Conservation (phyloP, 345 rosid genomes). For the Arabidopsis suecica region DNA sequence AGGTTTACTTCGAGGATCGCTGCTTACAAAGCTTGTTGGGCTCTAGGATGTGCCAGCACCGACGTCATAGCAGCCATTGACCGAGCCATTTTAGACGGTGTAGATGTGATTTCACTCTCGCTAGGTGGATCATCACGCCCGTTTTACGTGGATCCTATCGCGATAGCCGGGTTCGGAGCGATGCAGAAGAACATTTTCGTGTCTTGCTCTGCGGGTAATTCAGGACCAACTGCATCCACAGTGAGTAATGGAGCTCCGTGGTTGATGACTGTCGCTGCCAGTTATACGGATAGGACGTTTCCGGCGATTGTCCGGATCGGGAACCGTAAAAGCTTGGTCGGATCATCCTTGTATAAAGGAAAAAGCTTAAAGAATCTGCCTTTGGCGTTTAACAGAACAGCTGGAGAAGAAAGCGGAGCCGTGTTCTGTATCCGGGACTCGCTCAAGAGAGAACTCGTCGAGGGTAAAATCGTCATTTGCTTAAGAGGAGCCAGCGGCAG, state of each 20-base stretch:
- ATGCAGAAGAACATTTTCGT: slow-evolving; percentile 66
- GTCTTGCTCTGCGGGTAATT: slow-evolving; percentile 81
- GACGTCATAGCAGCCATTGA: slow-evolving; percentile 79
- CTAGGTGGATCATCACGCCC: slow-evolving; percentile 65
- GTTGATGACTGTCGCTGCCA: slow-evolving; percentile 91
- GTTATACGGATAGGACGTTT: slow-evolving; percentile 70
- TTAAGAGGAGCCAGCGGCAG: slow-evolving; percentile 54
- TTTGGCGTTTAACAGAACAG: slow-evolving; percentile 57
- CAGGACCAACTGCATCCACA: slow-evolving; percentile 64
- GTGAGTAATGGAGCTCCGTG: slow-evolving; percentile 74
- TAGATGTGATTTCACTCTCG: slow-evolving; percentile 78
- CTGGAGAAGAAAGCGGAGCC: slow-evolving; percentile 57
- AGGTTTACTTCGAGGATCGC: slow-evolving; percentile 73
- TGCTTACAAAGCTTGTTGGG: slow-evolving; percentile 78
- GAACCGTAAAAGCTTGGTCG: slow-evolving; percentile 49
- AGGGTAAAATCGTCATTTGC: slow-evolving; percentile 67
- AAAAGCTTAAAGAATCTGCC: slow-evolving; percentile 49
- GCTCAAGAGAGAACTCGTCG: slow-evolving; percentile 47
- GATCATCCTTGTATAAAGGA: slow-evolving; percentile 60
- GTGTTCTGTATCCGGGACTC: slow-evolving; percentile 47
- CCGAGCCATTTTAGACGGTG: slow-evolving; percentile 71
- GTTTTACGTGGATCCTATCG: slow-evolving; percentile 58
- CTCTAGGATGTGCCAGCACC: slow-evolving; percentile 57
- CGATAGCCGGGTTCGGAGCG: slow-evolving; percentile 67
- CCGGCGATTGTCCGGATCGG: slow-evolving; percentile 64